Conservation (phyloP, 1,284 basidiomycete species). For the Vanrija humicola region DNA sequence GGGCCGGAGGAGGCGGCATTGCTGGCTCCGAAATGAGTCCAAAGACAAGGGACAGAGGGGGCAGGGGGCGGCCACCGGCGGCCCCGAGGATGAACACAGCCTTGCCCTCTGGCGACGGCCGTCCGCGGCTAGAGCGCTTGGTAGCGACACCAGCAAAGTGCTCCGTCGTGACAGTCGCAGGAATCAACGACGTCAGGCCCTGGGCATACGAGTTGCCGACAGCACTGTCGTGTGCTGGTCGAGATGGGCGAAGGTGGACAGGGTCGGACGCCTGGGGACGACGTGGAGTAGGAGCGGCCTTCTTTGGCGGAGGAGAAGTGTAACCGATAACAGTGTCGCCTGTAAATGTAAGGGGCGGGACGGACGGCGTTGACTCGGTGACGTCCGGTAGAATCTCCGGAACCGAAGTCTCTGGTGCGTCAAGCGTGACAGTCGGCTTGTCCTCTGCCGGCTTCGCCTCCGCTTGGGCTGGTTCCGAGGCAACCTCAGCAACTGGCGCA, state of each 20-base stretch:
- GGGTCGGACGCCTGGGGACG: slow-evolving; percentile 3
- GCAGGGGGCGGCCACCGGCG: slow-evolving; percentile 3
- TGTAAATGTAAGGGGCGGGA: slow-evolving; percentile 11
- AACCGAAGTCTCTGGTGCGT: background rate
- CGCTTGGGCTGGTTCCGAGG: background rate
- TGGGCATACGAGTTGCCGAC: slow-evolving; percentile 20
- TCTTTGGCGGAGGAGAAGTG: slow-evolving; percentile 1
- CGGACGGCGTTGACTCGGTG: background rate
- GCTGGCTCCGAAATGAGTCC: slow-evolving; percentile 5
- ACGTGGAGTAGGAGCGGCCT: background rate
- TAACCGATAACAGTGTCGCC: slow-evolving; percentile 8
- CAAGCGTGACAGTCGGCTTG: background rate
- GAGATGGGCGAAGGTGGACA: slow-evolving; percentile 6
- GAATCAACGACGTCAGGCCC: slow-evolving; percentile 9
- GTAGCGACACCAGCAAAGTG: slow-evolving; percentile 5
- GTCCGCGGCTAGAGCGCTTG: slow-evolving; percentile 12
- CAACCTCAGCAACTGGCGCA: background rate
- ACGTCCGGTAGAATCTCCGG: background rate
- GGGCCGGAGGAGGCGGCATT: background rate
- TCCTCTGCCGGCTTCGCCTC: background rate
- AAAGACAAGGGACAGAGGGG: slow-evolving; percentile 2
- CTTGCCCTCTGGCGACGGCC: slow-evolving; percentile 16
- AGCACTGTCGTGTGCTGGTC: slow-evolving; percentile 14
- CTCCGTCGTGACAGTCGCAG: slow-evolving; percentile 14
- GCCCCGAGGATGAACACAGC: slow-evolving; percentile 19